A percentile compares a stretch with the other conserved stretches of the same genome.
Conservation (phyloP, 176 grass and related monocot species). For the Carex myosuroides region DNA sequence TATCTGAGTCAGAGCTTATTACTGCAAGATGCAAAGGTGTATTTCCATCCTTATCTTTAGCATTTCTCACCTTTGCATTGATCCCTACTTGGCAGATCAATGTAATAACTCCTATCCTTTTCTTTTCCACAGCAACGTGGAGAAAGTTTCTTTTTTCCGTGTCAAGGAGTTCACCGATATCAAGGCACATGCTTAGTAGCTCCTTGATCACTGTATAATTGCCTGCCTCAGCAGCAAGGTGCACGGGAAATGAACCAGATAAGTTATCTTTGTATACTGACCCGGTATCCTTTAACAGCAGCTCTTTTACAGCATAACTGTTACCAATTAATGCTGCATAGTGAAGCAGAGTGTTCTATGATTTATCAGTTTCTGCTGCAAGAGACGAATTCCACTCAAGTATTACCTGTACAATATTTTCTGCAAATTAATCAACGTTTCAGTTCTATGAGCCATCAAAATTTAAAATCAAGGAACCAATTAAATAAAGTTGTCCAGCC, state of each 20-base stretch:
- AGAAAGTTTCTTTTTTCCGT: slow-evolving; percentile 56
- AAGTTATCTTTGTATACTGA: neutral
- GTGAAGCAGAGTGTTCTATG: neutral
- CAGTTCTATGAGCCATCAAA: too few species aligned
- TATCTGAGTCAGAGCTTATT: slow-evolving; percentile 25
- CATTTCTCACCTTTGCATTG: slow-evolving; percentile 17
- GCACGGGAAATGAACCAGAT: slow-evolving; percentile 50
- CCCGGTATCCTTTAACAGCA: neutral
- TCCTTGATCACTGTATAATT: slow-evolving; percentile 35
- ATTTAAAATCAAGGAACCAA: too few species aligned
- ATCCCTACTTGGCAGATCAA: neutral
- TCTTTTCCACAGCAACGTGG: slow-evolving; percentile 44
- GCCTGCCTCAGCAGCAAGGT: slow-evolving; percentile 58
- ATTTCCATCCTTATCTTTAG: slow-evolving; percentile 58
- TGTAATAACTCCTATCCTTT: slow-evolving; percentile 32
- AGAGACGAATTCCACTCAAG: neutral
- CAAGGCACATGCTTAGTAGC: slow-evolving; percentile 34
- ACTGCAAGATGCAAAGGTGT: slow-evolving; percentile 67
- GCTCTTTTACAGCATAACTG: neutral
- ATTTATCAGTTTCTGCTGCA: neutral
- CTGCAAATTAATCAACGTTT: too few species aligned
- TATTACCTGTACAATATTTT: neutral
- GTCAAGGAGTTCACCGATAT: slow-evolving; percentile 56
- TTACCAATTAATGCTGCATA: neutral
- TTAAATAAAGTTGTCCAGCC: too few species aligned